Evolutionary conservation across 495 filamentous ascomycete species (phyloP).

Genomic region (Clavariopsis aquatica): DNA sequence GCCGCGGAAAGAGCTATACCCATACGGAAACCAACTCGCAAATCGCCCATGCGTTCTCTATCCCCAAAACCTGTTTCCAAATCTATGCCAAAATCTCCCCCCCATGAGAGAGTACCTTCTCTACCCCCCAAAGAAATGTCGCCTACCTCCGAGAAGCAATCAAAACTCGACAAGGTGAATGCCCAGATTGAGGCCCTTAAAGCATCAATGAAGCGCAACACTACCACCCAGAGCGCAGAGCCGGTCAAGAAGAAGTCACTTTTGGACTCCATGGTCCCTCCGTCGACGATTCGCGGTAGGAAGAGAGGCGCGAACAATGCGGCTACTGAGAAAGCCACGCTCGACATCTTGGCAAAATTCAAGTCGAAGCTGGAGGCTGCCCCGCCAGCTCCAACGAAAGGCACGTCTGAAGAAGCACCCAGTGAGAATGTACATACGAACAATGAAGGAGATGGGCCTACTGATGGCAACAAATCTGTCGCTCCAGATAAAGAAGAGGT

Average conservation of each 20-base stretch:
- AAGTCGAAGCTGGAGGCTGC: slow-evolving; percentile 68
- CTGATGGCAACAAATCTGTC: background rate
- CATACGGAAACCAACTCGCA: slow-evolving; percentile 34
- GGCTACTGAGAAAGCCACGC: slow-evolving; percentile 60
- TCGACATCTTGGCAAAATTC: slow-evolving; percentile 74
- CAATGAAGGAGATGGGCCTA: background rate
- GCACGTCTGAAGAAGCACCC: slow-evolving; percentile 41
- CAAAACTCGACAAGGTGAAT: slow-evolving; percentile 74
- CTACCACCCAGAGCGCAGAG: slow-evolving; percentile 58
- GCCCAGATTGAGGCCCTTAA: slow-evolving; percentile 89
- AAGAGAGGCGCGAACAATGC: slow-evolving; percentile 63
- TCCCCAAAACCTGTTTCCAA: slow-evolving; percentile 21
- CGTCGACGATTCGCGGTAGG: slow-evolving; percentile 75
- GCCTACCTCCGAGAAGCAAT: slow-evolving; percentile 55
- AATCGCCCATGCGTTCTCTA: slow-evolving; percentile 49
- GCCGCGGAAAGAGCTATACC: slow-evolving; percentile 40
- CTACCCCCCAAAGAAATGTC: slow-evolving; percentile 39
- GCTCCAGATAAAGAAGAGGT: slow-evolving; percentile 35
- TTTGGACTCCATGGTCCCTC: slow-evolving; percentile 79
- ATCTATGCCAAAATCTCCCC: slow-evolving; percentile 16
- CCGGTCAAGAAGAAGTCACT: slow-evolving; percentile 64
- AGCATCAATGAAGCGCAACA: slow-evolving; percentile 84
- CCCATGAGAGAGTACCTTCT: slow-evolving; percentile 19
- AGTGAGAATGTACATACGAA: background rate
- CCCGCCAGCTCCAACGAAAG: slow-evolving; percentile 5